Evolutionary conservation across 2,329 filamentous ascomycete genomes (phyloP).

Genomic region (Aspergillus tubingensis): DNA sequence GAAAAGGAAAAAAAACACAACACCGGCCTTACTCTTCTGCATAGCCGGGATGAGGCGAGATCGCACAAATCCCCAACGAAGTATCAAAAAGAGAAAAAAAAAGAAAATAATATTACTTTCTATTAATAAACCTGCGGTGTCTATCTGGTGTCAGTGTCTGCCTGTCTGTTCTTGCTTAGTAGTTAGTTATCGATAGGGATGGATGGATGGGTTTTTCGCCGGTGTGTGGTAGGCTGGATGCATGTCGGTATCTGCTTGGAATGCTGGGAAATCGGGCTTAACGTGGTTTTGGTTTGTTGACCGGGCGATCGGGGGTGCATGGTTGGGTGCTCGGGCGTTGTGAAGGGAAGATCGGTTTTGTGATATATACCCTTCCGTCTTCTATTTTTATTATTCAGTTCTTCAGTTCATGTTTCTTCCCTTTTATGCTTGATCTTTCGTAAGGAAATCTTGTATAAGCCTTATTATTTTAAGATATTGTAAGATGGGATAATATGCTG

Average conservation of each 20-base stretch:
- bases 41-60: neutral
- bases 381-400: neutral
- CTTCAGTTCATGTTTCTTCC: neutral
- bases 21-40: neutral
- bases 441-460: neutral
- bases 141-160: neutral
- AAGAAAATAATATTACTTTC: neutral
- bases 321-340: slow-evolving; percentile 9
- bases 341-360: neutral
- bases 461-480: neutral
- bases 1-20: neutral
- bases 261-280: slow-evolving; percentile 7
- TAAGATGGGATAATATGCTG: neutral
- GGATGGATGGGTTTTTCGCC: neutral
- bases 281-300: slow-evolving; percentile 8
- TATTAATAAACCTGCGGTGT: slow-evolving; percentile 10
- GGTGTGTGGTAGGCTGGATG: neutral
- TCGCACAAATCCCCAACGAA: neutral
- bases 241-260: slow-evolving; percentile 4
- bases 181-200: neutral
- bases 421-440: neutral
- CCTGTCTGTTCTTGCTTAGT: no score
- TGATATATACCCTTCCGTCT: neutral
- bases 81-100: neutral
- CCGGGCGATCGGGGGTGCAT: slow-evolving; percentile 9